Conservation (phyloP, 169 alveolate species). For the Miamiensis avidus region DNA sequence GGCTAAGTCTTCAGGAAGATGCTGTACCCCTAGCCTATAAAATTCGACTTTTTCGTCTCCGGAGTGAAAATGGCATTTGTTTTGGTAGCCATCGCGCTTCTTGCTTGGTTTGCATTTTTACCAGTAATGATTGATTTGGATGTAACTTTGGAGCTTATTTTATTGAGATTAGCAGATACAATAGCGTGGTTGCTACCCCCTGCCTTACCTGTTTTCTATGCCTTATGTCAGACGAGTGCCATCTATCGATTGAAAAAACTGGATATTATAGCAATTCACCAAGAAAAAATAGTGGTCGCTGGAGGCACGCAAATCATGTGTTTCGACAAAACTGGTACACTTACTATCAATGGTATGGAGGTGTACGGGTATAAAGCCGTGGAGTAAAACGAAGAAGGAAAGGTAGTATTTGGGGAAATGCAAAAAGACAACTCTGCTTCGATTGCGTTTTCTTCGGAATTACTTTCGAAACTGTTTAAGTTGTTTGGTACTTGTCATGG, state of each 20-base stretch:
- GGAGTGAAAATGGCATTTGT: slow-evolving; percentile 7
- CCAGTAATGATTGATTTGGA: background rate
- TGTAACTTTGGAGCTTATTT: background rate
- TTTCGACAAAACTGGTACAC: slow-evolving; percentile 70
- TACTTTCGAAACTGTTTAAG: too few species aligned
- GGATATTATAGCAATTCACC: slow-evolving; percentile 56
- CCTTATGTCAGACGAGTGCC: slow-evolving; percentile 29
- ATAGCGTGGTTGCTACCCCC: slow-evolving; percentile 43
- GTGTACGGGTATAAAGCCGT: slow-evolving; percentile 61
- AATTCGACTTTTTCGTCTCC: background rate
- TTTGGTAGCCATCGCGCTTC: background rate
- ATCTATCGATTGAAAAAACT: slow-evolving; percentile 37
- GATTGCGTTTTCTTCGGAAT: too few species aligned
- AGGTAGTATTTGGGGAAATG: too few species aligned
- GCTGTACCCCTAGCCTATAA: slow-evolving; percentile 5
- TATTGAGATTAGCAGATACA: slow-evolving; percentile 30
- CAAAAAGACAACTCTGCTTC: too few species aligned
- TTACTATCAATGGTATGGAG: slow-evolving; percentile 62
- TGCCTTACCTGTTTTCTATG: slow-evolving; percentile 32
- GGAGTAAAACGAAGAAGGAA: too few species aligned
- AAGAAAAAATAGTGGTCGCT: slow-evolving; percentile 55
- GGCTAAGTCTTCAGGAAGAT: slow-evolving; percentile 15
- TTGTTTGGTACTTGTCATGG: slow-evolving; percentile 74
- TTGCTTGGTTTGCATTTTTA: slow-evolving; percentile 2
- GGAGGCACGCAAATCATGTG: slow-evolving; percentile 60